These are phyloP conservation scores for Fraxinus cuspidata DNA, from an alignment of 257 asterid genomes.

Conservation along the genomic window DNA sequence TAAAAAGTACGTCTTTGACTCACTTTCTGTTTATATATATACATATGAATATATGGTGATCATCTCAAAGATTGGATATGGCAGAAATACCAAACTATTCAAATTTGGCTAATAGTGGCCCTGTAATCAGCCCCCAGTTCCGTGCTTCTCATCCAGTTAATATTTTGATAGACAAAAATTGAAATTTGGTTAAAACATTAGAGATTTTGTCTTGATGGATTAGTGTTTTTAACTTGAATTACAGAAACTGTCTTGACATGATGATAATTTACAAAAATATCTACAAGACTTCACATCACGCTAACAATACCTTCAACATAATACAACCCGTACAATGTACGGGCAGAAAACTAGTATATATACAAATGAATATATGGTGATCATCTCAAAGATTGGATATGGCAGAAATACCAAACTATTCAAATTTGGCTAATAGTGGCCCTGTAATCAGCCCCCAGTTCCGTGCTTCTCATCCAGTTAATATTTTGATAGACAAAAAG, in stretches of 20 bases:
- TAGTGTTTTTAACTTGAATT: too few species aligned
- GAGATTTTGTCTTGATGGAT: too few species aligned
- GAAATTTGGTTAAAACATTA: too few species aligned
- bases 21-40: background rate
- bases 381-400: background rate
- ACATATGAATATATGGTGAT: background rate
- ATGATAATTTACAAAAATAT: too few species aligned
- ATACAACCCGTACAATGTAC: too few species aligned
- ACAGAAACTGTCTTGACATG: too few species aligned
- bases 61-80: background rate
- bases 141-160: slow-evolving; percentile 29
- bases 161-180: slow-evolving; percentile 29
- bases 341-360: too few species aligned
- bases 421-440: background rate
- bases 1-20: background rate
- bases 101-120: background rate
- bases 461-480: slow-evolving; percentile 27
- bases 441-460: slow-evolving; percentile 37
- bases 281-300: too few species aligned
- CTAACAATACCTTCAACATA: too few species aligned
- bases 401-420: background rate
- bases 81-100: background rate
- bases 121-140: slow-evolving; percentile 36
- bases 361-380: background rate
- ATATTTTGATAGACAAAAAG: slow-evolving; percentile 30